Conservation (phyloP, 108 stramenopile species). For the Conticribra guillardii region DNA sequence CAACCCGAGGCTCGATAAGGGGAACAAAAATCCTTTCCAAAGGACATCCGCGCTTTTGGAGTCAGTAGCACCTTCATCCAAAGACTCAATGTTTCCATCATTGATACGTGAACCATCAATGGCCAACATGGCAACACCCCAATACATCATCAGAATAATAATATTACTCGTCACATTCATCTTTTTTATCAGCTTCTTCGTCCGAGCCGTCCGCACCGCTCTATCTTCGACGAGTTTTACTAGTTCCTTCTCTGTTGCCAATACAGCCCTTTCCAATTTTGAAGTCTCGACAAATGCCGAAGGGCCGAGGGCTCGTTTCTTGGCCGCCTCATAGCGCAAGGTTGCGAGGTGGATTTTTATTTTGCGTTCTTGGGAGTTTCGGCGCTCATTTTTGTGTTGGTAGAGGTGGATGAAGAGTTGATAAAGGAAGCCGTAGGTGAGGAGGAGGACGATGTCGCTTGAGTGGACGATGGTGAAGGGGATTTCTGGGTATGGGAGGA, state of each 20-base stretch:
- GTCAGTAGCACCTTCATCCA: conserved; percentile 41
- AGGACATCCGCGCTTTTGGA: conserved; percentile 43
- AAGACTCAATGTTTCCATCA: conserved; percentile 8
- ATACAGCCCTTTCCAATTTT: conserved; percentile 77
- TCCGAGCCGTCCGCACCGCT: conserved; percentile 28
- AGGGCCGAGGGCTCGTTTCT: conserved; percentile 65
- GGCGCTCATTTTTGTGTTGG: conserved; percentile 44
- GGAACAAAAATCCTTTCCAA: conserved; percentile 71
- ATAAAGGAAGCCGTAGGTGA: conserved; percentile 58
- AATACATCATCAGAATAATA: conserved; percentile 62
- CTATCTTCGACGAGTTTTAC: conserved; percentile 40
- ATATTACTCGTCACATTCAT: conserved; percentile 39
- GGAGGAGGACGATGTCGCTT: conserved; percentile 67
- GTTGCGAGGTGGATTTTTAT: conserved; percentile 50
- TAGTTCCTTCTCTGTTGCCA: conserved; percentile 71
- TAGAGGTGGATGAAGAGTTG: conserved; percentile 54
- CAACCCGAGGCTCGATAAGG: conserved; percentile 69
- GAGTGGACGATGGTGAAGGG: conserved; percentile 49
- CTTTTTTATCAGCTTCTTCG: conserved; percentile 49
- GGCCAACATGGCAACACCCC: conserved; percentile 72
- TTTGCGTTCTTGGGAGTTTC: conserved; percentile 50
- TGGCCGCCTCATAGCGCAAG: conserved; percentile 58
- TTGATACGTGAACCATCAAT: conserved; percentile 56
- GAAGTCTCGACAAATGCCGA: conserved; percentile 84
- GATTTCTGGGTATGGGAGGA: conserved; percentile 38